Percentiles rank a stretch among this genome's conserved stretches.
These are phyloP conservation scores for Colletotrichum lindemuthianum DNA, from an alignment of 2,329 filamentous ascomycete genomes.

Conservation along the genomic window DNA sequence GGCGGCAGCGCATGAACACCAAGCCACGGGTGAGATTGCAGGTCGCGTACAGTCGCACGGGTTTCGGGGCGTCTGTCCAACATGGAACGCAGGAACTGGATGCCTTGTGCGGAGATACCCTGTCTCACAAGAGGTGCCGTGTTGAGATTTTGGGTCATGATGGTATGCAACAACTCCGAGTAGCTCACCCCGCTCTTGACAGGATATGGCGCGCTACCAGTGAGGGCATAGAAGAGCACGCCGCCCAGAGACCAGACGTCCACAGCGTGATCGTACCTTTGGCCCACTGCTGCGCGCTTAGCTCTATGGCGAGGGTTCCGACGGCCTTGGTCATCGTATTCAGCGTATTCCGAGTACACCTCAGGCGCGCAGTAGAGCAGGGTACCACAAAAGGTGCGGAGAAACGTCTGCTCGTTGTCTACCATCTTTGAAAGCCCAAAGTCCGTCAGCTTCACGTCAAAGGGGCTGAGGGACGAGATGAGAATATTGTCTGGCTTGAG, in stretches of 20 bases:
- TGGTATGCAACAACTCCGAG: constrained; percentile 81
- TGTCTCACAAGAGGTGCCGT: constrained; percentile 67
- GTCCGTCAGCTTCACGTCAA: constrained; percentile 91
- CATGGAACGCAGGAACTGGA: constrained; percentile 82
- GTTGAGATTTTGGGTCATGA: constrained; percentile 83
- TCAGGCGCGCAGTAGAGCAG: constrained; percentile 96
- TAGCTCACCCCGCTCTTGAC: constrained; percentile 81
- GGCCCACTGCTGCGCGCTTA: constrained; percentile 61
- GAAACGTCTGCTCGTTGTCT: constrained; percentile 87
- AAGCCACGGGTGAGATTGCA: constrained; percentile 83
- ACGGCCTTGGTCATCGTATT: constrained; percentile 77
- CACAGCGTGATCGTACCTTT: constrained; percentile 88
- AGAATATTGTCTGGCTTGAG: constrained; percentile 99
- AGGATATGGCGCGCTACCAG: constrained; percentile 81
- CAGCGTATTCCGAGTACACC: constrained; percentile 81
- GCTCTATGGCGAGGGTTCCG: constrained; percentile 71
- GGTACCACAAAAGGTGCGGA: constrained; percentile 97
- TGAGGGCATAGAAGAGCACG: constrained; percentile 89
- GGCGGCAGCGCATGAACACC: constrained; percentile 41
- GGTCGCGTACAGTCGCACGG: constrained; percentile 78
- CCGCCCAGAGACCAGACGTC: constrained; percentile 97
- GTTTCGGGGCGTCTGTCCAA: constrained; percentile 81
- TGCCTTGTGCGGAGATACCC: constrained; percentile 71
- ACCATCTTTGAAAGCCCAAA: constrained; percentile 97
- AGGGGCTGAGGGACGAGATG: constrained; percentile 76